Conservation (phyloP, 768 basidiomycete genomes). For the Solioccasus polychromus region DNA sequence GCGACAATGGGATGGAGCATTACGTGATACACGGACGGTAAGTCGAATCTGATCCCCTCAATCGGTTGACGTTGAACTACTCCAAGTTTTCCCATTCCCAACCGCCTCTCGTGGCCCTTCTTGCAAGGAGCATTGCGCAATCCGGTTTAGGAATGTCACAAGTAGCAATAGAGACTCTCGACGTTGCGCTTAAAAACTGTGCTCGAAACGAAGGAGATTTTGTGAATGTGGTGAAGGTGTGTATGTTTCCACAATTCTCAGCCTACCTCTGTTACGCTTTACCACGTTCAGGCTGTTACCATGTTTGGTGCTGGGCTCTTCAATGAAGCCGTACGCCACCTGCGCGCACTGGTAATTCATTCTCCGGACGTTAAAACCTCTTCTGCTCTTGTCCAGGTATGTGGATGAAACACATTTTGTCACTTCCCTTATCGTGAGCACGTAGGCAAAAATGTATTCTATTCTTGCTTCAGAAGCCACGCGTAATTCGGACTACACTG, state of each 20-base stretch:
- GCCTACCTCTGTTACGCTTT: background rate
- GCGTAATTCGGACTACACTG: background rate
- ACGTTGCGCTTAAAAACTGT: slow-evolving; percentile 1
- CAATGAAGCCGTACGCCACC: background rate
- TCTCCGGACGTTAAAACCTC: background rate
- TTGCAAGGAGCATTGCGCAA: slow-evolving; percentile 8
- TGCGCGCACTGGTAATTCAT: background rate
- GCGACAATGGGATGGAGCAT: slow-evolving; percentile 8
- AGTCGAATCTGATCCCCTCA: background rate
- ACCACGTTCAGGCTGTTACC: slow-evolving; percentile 6
- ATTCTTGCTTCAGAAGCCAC: slow-evolving; percentile 10
- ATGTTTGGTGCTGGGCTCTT: slow-evolving; percentile 5
- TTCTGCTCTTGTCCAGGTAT: slow-evolving; percentile 14
- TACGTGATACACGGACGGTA: slow-evolving; percentile 15
- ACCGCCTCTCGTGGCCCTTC: slow-evolving; percentile 7
- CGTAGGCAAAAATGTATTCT: slow-evolving; percentile 16
- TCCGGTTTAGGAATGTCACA: background rate
- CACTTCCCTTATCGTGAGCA: background rate
- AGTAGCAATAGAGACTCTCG: slow-evolving; percentile 1
- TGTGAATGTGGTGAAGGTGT: slow-evolving; percentile 11
- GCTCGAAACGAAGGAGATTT: slow-evolving; percentile 5
- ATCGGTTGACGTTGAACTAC: background rate
- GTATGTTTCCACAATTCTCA: background rate
- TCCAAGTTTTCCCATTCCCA: slow-evolving; percentile 8
- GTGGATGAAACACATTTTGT: background rate